Base-by-base conservation (phyloP, 371 early-diverging fungal species). In the Circinella umbellata region DNA sequence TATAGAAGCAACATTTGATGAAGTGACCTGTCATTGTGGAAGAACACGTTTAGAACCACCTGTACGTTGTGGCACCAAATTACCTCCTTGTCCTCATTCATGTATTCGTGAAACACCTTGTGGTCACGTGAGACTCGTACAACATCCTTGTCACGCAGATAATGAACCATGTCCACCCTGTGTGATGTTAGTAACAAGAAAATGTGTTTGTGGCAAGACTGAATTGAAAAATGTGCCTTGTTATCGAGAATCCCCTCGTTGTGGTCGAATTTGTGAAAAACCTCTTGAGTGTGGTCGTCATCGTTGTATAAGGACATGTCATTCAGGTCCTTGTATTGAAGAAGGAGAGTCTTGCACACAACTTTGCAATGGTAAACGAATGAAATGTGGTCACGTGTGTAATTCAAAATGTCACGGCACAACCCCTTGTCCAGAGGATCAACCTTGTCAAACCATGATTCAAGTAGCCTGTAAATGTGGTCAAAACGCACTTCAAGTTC, bases 81-180 rank as follows among this genome's bases (percentile, higher is more conserved):
- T 91, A 6, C 95, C 93, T 0, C 75, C 81, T 3, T 94, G 95
- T 71, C 84, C 78, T 42, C 78, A 87, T 72, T 76, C 89, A 7
- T 94, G 95, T 78, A 80, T 74, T 17, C 87, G 92, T 11, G 75
- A 79, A 4, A 82, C 89, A 14, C 73, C 84, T 15, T 94, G 95
- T 77, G 93, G 91, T 9, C 95, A 94, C 69, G 72, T 86, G 14
- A 86, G 85, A 4, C 76, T 89, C 17, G 70, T 87, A 36, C 76
- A 82, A 27, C 95, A 94, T 68, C 87, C 86, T 60, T 94, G 95
- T 69, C 95, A 94, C 74, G 85, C 88, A 1, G 92, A 91, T 67
- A 80, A 74, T 36, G 88, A 85, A 38, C 80, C 91, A 0, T 94
- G 95, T 54, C 92, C 95, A 20, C 94, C 93, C 1, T 94, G 95